Evolutionary conservation across 2,329 filamentous ascomycete genomes (phyloP).

Genomic region (Ophiostoma tasmaniense): DNA sequence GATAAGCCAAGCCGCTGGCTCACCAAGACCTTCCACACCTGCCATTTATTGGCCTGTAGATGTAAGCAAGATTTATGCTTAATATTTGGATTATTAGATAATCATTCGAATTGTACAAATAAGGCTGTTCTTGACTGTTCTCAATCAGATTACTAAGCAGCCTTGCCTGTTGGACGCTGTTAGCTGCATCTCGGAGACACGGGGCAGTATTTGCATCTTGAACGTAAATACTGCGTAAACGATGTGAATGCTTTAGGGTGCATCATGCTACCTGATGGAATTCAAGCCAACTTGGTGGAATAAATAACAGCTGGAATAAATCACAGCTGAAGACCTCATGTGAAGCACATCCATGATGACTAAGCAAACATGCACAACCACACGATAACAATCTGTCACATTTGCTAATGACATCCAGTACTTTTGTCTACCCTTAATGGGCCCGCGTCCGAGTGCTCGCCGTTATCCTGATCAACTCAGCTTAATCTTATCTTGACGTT

Average conservation of each 20-base stretch:
- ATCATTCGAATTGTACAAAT: background rate
- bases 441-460: too few relatives aligned
- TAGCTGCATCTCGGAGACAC: background rate
- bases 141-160: background rate
- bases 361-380: background rate
- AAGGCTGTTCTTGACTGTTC: background rate
- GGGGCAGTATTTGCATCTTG: background rate
- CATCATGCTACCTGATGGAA: too few relatives aligned
- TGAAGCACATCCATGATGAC: background rate
- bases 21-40: background rate
- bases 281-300: too few relatives aligned
- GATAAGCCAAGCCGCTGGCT: conserved; percentile 3
- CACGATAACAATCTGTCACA: background rate
- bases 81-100: background rate
- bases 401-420: background rate
- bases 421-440: background rate
- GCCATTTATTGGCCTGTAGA: background rate
- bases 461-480: background rate
- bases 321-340: too few relatives aligned
- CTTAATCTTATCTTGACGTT: background rate
- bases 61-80: background rate
- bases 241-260: too few relatives aligned
- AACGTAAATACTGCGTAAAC: background rate
- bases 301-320: too few relatives aligned
- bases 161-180: background rate